Conservation (phyloP, 768 basidiomycete genomes). For the Lactarius akahatsu region DNA sequence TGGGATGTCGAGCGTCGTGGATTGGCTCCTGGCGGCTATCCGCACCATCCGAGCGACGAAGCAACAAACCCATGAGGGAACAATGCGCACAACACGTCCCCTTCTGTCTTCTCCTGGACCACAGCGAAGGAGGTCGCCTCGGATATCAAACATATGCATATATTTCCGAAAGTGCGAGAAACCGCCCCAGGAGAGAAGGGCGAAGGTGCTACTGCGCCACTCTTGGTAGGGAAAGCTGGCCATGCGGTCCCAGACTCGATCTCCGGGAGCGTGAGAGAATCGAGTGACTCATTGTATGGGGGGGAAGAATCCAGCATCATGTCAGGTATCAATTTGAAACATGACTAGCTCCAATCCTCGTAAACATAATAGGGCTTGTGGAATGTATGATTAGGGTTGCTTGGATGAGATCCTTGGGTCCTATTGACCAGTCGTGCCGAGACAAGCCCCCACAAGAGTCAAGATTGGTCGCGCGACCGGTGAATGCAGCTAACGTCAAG, state of each 20-base stretch:
- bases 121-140: not conserved
- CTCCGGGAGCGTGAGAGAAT: not conserved
- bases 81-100: not conserved
- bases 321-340: not conserved
- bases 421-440: too few species aligned
- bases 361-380: too few species aligned
- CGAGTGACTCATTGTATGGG: not conserved
- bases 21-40: not conserved
- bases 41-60: not conserved
- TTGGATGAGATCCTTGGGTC: too few species aligned
- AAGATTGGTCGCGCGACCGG: too few species aligned
- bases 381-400: too few species aligned
- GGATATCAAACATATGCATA: not conserved
- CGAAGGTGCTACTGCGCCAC: not conserved
- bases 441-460: too few species aligned
- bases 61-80: not conserved
- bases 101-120: constrained; percentile 5
- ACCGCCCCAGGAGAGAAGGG: not conserved
- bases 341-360: too few species aligned
- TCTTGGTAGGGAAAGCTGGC: not conserved
- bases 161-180: not conserved
- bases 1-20: not conserved
- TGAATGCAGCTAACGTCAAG: too few species aligned
- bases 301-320: not conserved
- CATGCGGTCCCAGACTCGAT: not conserved